Base-by-base conservation (phyloP, 1,284 basidiomycete species). In the Melampsora medusae region DNA sequence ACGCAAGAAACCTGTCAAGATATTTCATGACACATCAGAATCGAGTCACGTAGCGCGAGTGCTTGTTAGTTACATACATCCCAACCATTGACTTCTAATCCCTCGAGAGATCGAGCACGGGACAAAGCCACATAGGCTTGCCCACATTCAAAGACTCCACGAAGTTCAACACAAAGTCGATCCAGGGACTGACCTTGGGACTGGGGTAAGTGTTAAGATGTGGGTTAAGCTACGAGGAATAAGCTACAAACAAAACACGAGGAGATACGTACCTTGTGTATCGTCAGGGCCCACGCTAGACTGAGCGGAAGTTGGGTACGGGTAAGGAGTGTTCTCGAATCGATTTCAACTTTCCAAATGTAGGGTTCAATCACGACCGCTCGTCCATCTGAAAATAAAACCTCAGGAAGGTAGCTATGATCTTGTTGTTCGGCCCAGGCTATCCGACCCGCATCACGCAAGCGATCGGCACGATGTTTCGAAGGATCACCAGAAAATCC, bases 261-360 rank as follows among this genome's bases (percentile, higher is more conserved):
- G 46, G 5, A 17, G 17, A 31, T 17, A 46, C 64, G 31, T 33
- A 67, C 71, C 50, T 73, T 73, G 25, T 73, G 71, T 33, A 67
- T 73, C 50, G 71, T 73, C 16, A 73, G 53, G 28, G 71, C 71
- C 80, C 80, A 80, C 0, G 79, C 80, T 19, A 80, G 69, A 14
- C 71, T 66, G 2, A 80, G 62, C 14, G 80, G 80, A 1, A 80
- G 62, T 61, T 80, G 80, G 19, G 80, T 79, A 16, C 80, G 64
- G 9, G 73, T 78, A 17, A 80, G 78, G 5, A 74, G 74, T 56
- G 79, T 78, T 3, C 72, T 31, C 46, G 73, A 62, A 69, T 80
- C 80, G 49, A 80, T 66, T 49, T 80, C 79, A 48, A 80, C 74
- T 22, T 69, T 77, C 80, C 80, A 80, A n/a, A 77, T 74, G 33